Evolutionary conservation across 306 rosid genomes (phyloP).

Genomic region (Castanea sativa): DNA sequence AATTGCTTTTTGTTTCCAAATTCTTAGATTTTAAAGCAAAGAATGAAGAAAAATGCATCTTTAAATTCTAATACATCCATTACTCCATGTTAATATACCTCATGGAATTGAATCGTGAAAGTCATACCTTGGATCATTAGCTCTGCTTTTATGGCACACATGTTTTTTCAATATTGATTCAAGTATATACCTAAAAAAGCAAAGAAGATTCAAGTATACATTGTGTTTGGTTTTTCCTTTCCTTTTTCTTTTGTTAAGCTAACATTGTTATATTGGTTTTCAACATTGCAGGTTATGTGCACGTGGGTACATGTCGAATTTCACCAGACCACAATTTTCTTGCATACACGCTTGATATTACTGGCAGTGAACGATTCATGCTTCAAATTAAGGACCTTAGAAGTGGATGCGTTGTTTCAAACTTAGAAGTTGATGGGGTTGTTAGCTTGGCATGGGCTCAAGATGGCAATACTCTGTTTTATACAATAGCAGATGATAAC

Average conservation of each 20-base stretch:
- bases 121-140: slow-evolving; percentile 1
- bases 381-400: slow-evolving; percentile 84
- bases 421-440: slow-evolving; percentile 46
- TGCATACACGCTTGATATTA: slow-evolving; percentile 74
- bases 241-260: background rate
- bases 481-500: slow-evolving; percentile 76
- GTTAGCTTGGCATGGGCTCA: slow-evolving; percentile 92
- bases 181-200: background rate
- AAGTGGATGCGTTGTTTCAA: slow-evolving; percentile 53
- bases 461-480: slow-evolving; percentile 62
- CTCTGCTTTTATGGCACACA: background rate
- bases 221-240: background rate
- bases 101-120: background rate
- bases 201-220: background rate
- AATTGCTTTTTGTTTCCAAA: background rate
- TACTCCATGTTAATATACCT: background rate
- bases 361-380: slow-evolving; percentile 69
- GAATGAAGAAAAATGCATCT: background rate
- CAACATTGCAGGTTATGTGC: slow-evolving; percentile 75
- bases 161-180: slow-evolving; percentile 1
- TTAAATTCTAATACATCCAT: background rate
- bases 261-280: background rate
- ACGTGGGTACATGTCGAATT: slow-evolving; percentile 82
- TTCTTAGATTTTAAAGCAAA: background rate
- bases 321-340: slow-evolving; percentile 86